Percentiles rank a stretch among this genome's conserved stretches.
Evolutionary conservation across 768 basidiomycete genomes (phyloP).

Genomic region (Holtermanniella nyarrowii): DNA sequence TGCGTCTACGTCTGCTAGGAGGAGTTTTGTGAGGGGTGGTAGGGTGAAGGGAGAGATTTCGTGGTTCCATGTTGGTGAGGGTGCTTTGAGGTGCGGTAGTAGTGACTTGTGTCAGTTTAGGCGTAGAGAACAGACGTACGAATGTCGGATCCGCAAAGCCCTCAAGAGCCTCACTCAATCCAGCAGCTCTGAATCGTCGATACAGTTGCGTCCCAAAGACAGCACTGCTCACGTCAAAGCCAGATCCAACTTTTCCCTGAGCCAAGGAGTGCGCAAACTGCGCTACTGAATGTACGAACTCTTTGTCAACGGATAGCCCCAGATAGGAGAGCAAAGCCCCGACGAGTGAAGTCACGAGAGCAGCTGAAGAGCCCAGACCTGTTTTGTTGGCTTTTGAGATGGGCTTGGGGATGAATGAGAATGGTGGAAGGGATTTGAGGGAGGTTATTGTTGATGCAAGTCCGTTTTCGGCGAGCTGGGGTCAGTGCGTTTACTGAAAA

Average conservation of each 20-base stretch:
- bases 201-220: constrained; percentile 92
- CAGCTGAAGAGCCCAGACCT: constrained; percentile 91
- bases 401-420: constrained; percentile 57
- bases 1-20: constrained; percentile 91
- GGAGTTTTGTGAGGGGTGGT: constrained; percentile 68
- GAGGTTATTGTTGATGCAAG: constrained; percentile 58
- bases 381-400: constrained; percentile 91
- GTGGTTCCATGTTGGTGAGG: constrained; percentile 57
- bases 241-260: constrained; percentile 95
- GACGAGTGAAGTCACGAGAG: constrained; percentile 89
- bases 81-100: constrained; percentile 7
- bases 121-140: not conserved
- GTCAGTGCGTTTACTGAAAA: no score
- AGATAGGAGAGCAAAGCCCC: constrained; percentile 73
- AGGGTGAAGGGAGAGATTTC: constrained; percentile 60
- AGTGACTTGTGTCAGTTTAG: not conserved
- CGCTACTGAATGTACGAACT: constrained; percentile 76
- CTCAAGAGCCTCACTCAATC: not conserved
- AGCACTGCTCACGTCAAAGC: constrained; percentile 90
- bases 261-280: constrained; percentile 93
- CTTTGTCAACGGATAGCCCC: constrained; percentile 44
- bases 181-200: constrained; percentile 52
- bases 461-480: constrained; percentile 52
- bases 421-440: constrained; percentile 62
- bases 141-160: not conserved